phyloP scores from a whole-genome alignment of 2,329 filamentous ascomycete species.

The Claviceps sp. region DNA sequence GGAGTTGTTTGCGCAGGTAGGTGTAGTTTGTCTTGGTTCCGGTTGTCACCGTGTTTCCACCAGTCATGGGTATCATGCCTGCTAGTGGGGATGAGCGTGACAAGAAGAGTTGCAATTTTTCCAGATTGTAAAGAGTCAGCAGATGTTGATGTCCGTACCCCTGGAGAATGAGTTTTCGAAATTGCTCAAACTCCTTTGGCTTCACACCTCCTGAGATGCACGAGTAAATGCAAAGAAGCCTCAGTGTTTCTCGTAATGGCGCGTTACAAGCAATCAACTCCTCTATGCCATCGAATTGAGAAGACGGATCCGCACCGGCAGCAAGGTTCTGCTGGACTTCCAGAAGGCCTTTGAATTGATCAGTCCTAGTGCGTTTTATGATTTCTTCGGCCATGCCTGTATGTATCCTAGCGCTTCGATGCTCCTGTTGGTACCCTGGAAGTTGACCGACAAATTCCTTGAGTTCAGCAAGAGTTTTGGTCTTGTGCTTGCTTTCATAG shows the following conservation, averaged over 20 bases:
- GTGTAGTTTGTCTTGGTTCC: slow-evolving; percentile 81
- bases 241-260: slow-evolving; percentile 66
- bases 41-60: slow-evolving; percentile 37
- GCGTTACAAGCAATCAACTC: slow-evolving; percentile 86
- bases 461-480: slow-evolving; percentile 80
- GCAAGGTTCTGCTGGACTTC: slow-evolving; percentile 95
- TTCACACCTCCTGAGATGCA: slow-evolving; percentile 82
- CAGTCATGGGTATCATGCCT: slow-evolving; percentile 61
- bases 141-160: slow-evolving; percentile 94
- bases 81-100: slow-evolving; percentile 64
- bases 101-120: slow-evolving; percentile 78
- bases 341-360: slow-evolving; percentile 74
- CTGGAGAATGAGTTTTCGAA: slow-evolving; percentile 76
- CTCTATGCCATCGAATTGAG: slow-evolving; percentile 81
- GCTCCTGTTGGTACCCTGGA: slow-evolving; percentile 83
- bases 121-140: slow-evolving; percentile 73
- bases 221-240: slow-evolving; percentile 82
- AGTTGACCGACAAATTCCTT: slow-evolving; percentile 92
- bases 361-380: slow-evolving; percentile 79
- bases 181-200: slow-evolving; percentile 75
- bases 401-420: slow-evolving; percentile 83
- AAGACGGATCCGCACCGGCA: slow-evolving; percentile 75
- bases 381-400: slow-evolving; percentile 90
- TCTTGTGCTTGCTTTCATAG: slow-evolving; percentile 79
- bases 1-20: slow-evolving; percentile 71